Evolutionary conservation across 495 filamentous ascomycete species (phyloP), one percentile per base, ranked within the genome.

Genomic region (Penicillium chermesinum): DNA sequence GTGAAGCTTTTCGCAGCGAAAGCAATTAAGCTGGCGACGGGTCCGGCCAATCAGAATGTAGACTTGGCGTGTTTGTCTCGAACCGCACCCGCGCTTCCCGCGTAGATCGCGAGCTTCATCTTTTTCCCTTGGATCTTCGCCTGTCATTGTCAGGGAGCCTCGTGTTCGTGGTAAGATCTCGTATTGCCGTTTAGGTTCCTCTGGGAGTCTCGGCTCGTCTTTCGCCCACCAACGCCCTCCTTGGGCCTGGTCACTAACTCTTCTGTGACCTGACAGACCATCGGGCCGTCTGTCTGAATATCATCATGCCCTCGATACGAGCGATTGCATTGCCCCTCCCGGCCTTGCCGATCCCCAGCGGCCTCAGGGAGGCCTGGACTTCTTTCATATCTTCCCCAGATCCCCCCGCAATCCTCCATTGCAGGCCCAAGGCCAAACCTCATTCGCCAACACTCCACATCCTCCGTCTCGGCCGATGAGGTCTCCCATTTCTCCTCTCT

Each of bases 401-500:
- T 19, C 43, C 14, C 20, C 25, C n/a, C 42, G 20, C 48, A 14
- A 37, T 20, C 30, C 19, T 36, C 44, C 17, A 25, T 15, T 36
- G 40, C 16, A 32, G 65, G 2, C 5, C 14, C 15, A n/a, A 38
- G 17, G 2, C 19, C 17, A 12, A 27, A 20, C 19, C 10, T 18
- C 13, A 30, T 17, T 15, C 34, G 63, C 51, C 44, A 82, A 70
- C 70, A 73, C 57, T 64, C 65, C 34, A 69, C 79, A 49, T 83
- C 83, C 21, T 83, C 86, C 56, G 86, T 97, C 66, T 90, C 90
- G 62, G 79, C 84, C 42, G 75, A 81, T 59, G 93, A 98, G 73
- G 76, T 97, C 49, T 85, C 88, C 34, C 93, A 98, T 72, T 98
- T 98, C 78, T 87, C 88, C 58, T 79, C 82, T 52, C 88, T 98